Percentiles rank a stretch among this genome's conserved stretches.
Conservation (phyloP, 148 eudicot genomes). For the Chenopodium formosanum region DNA sequence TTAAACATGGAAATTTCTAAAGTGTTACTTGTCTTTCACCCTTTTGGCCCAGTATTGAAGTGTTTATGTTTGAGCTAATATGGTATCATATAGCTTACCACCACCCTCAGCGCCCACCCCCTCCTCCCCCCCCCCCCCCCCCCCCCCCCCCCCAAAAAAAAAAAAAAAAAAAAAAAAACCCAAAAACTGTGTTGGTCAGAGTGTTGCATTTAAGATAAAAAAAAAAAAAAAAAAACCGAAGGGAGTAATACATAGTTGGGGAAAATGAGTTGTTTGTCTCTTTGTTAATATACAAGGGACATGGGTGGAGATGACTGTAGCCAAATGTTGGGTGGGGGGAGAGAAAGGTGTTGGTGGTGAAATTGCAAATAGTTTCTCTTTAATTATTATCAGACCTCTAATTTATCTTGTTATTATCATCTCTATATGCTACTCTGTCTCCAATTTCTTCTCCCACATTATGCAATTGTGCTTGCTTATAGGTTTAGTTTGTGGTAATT, state of each 20-base stretch:
- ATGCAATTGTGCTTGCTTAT: neutral
- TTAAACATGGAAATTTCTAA: neutral
- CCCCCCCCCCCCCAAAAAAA: too few relatives aligned
- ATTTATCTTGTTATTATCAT: neutral
- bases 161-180: too few relatives aligned
- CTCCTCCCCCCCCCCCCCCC: too few relatives aligned
- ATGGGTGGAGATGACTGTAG: neutral
- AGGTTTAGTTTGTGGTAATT: neutral
- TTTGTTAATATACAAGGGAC: too few relatives aligned
- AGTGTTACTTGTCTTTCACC: neutral
- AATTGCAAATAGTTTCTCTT: neutral
- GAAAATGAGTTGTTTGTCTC: neutral
- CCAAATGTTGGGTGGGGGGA: neutral
- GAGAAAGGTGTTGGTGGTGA: neutral
- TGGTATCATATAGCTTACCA: neutral
- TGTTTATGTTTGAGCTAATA: neutral
- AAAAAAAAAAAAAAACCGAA: too few relatives aligned
- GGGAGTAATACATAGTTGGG: neutral
- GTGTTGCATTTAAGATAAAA: too few relatives aligned
- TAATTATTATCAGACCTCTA: neutral
- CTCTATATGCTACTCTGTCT: neutral
- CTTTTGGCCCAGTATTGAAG: neutral
- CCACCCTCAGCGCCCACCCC: neutral
- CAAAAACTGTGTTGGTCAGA: too few relatives aligned
- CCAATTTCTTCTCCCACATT: neutral